A percentile compares a stretch with the other conserved stretches of the same genome.
phyloP scores from a whole-genome alignment of 768 basidiomycete genomes.

The Cyathus striatus region DNA sequence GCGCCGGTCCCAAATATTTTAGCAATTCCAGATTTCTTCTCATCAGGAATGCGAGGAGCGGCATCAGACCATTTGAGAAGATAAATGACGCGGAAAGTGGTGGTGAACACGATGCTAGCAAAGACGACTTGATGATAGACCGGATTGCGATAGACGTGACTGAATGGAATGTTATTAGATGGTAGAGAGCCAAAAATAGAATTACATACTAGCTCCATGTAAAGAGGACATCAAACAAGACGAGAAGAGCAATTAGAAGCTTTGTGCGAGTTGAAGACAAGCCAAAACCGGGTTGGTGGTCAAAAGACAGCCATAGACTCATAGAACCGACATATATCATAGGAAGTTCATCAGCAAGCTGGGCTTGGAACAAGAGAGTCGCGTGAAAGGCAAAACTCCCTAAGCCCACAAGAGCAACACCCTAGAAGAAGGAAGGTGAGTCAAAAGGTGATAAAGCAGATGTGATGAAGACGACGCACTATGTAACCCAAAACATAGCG shows the following conservation, averaged over 20 bases:
- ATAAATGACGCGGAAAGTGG: slow-evolving; percentile 42
- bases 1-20: slow-evolving; percentile 50
- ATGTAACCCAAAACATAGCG: slow-evolving; percentile 37
- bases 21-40: slow-evolving; percentile 33
- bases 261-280: slow-evolving; percentile 30
- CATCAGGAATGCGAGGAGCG: slow-evolving; percentile 32
- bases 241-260: slow-evolving; percentile 27
- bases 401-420: slow-evolving; percentile 64
- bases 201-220: slow-evolving; percentile 65
- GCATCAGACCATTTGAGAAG: slow-evolving; percentile 42
- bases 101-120: slow-evolving; percentile 47
- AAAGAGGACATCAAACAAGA: slow-evolving; percentile 55
- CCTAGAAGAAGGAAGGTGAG: slow-evolving; percentile 28
- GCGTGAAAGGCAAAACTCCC: slow-evolving; percentile 80
- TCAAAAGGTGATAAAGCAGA: background rate
- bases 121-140: slow-evolving; percentile 79
- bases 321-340: slow-evolving; percentile 74
- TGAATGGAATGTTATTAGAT: slow-evolving; percentile 18
- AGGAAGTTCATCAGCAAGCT: slow-evolving; percentile 78
- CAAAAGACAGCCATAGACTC: slow-evolving; percentile 56
- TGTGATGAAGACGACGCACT: slow-evolving; percentile 20
- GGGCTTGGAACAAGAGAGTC: slow-evolving; percentile 69
- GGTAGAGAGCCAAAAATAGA: background rate
- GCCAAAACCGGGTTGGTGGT: slow-evolving; percentile 47
- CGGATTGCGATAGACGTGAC: slow-evolving; percentile 66